These are phyloP conservation scores for Cryphonectria parasitica DNA, from an alignment of 2,329 filamentous ascomycete species.

Conservation along the genomic window DNA sequence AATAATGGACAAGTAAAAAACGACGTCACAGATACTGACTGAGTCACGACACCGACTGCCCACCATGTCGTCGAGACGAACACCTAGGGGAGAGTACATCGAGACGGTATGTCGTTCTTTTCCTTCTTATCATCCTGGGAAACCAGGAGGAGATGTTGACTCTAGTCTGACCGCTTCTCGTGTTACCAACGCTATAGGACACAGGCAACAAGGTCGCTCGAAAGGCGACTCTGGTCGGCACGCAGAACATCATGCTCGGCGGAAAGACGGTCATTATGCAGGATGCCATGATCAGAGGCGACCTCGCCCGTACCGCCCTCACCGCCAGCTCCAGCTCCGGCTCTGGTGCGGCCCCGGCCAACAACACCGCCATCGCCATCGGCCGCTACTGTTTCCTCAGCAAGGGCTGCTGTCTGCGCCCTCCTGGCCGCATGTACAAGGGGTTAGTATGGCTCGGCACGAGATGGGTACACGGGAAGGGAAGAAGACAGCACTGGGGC, in stretches of 20 bases:
- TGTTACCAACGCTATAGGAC: slow-evolving; percentile 60
- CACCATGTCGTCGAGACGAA: slow-evolving; percentile 76
- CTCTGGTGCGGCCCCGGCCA: slow-evolving; percentile 49
- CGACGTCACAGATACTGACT: background rate
- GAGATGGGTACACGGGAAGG: background rate
- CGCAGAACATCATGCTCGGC: slow-evolving; percentile 96
- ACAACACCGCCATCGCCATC: slow-evolving; percentile 76
- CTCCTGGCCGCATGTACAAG: slow-evolving; percentile 81
- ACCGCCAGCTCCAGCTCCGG: slow-evolving; percentile 43
- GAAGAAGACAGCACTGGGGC: background rate
- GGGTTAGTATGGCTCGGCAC: slow-evolving; percentile 50
- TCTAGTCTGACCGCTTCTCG: background rate
- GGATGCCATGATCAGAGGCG: slow-evolving; percentile 91
- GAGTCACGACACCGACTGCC: slow-evolving; percentile 40
- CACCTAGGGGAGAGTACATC: slow-evolving; percentile 89
- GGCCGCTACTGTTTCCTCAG: slow-evolving; percentile 91
- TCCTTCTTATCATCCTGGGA: background rate
- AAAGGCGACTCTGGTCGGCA: slow-evolving; percentile 87
- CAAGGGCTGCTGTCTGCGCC: slow-evolving; percentile 75
- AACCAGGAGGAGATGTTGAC: background rate
- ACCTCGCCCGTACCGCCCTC: slow-evolving; percentile 68
- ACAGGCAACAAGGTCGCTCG: slow-evolving; percentile 98
- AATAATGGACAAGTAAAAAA: background rate
- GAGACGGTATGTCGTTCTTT: slow-evolving; percentile 71
- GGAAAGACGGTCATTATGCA: slow-evolving; percentile 96